These are phyloP conservation scores for Sporothrix variecibatus DNA, from an alignment of 2,329 filamentous ascomycete genomes.

Conservation along the genomic window DNA sequence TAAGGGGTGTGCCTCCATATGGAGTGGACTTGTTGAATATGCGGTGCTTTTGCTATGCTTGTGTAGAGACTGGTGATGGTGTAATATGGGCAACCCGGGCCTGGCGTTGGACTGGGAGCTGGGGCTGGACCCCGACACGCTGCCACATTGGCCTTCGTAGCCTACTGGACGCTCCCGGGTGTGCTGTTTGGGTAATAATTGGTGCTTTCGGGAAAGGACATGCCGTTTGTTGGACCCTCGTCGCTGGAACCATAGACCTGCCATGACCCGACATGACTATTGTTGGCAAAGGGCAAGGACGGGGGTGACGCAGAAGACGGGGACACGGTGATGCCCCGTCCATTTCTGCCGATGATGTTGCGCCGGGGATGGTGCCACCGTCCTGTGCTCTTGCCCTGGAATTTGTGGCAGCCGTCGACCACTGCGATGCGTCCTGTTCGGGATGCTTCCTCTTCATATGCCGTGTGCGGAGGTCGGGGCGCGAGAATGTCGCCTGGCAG, in stretches of 20 bases:
- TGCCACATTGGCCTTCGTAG: neutral
- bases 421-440: constrained; percentile 29
- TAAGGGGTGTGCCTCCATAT: neutral
- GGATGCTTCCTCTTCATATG: constrained; percentile 47
- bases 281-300: neutral
- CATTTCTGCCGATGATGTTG: neutral
- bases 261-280: neutral
- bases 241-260: neutral
- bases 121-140: neutral
- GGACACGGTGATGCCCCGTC: neutral
- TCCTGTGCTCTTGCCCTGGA: neutral
- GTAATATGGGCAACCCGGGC: neutral
- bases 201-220: neutral
- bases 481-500: constrained; percentile 45
- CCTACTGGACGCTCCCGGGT: neutral
- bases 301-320: neutral
- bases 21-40: neutral
- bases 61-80: neutral
- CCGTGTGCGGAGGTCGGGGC: constrained; percentile 43
- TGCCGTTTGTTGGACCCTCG: neutral
- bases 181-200: neutral
- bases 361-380: neutral
- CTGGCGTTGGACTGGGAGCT: neutral
- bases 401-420: neutral
- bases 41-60: neutral